Evolutionary conservation across 1,284 basidiomycete species (phyloP), one percentile per base, ranked within the genome.

Genomic region (Neolentinus lepideus): DNA sequence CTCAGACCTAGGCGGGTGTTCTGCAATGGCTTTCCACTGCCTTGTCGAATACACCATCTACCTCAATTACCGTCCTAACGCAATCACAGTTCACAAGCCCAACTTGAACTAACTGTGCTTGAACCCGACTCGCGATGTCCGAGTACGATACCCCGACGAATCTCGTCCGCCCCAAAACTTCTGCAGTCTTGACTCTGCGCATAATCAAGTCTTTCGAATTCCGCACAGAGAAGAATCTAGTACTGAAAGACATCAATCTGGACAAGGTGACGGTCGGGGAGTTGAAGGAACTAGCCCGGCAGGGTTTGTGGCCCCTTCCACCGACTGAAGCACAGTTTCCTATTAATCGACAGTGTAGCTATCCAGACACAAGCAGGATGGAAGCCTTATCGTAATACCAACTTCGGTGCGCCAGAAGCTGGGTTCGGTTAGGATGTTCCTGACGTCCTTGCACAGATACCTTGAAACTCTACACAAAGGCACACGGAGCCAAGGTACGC

Each of bases 171-270:
- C 89, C 92, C 2, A 78, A 76, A 60, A 87, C 87, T 3, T 78
- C 83, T 56, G 89, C 90, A 19, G 90, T 90, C 8, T 75, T 96
- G 58, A 96, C 94, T n/a, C 69, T 98, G 46, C 85, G 96, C 31
- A 81, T 98, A 61, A 93, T 99, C 76, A 99, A 99, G 69, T 94
- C 89, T 43, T 97, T 99, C 68, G 87, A 88, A 66, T 98, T 84
- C 69, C 84, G 96, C 54, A 95, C 94, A 35, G 89, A 94, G 72
- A 91, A 90, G 67, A 88, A 84, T 64, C 80, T 98, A 59, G 87
- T 99, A 33, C 77, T 98, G 51, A 87, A 86, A 62, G 76, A 88
- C 60, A 67, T 97, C 62, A 86, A 99, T 68, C 81, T 97, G 56
- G 85, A 88, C 60, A 76, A 74, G 0, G 85, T 80, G 33, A 94